Evolutionary conservation across 768 basidiomycete genomes (phyloP).

Genomic region (Suillus lakei): DNA sequence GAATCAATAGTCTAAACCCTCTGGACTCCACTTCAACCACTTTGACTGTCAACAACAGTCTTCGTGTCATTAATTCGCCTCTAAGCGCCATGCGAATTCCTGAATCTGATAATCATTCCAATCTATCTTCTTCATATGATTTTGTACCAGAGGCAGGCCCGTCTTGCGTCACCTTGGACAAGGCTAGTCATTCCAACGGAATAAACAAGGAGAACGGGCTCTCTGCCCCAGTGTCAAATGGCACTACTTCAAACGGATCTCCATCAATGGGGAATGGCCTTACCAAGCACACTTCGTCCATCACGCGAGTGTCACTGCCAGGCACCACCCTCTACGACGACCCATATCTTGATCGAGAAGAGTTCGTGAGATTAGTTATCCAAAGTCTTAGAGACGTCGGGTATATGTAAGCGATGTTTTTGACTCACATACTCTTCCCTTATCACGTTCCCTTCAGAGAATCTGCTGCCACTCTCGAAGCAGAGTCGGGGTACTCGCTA

Average conservation of each 20-base stretch:
- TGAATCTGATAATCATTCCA: conserved; percentile 53
- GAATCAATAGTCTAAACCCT: conserved; percentile 50
- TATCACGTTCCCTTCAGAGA: conserved; percentile 55
- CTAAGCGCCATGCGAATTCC: conserved; percentile 55
- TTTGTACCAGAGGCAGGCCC: conserved; percentile 54
- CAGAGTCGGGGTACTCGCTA: conserved; percentile 90
- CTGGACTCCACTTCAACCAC: conserved; percentile 38
- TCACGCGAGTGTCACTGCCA: conserved; percentile 68
- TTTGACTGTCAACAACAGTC: conserved; percentile 25
- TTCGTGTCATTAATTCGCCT: conserved; percentile 31
- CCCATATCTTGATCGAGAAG: conserved; percentile 82
- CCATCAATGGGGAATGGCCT: conserved; percentile 54
- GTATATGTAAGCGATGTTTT: conserved; percentile 53
- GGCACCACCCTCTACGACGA: conserved; percentile 81
- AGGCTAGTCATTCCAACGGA: conserved; percentile 35
- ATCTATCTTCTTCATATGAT: conserved; percentile 50
- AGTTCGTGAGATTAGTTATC: conserved; percentile 87
- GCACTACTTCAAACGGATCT: conserved; percentile 38
- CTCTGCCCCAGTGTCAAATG: conserved; percentile 32
- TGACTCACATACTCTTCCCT: conserved; percentile 13
- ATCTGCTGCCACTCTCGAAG: conserved; percentile 86
- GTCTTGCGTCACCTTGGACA: conserved; percentile 47
- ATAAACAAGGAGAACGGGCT: conserved; percentile 50
- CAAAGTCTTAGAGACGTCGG: conserved; percentile 92
- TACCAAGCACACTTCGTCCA: conserved; percentile 49